Base-by-base conservation (phyloP, 495 filamentous ascomycete genomes). In the Aspergillus bertholletiae region DNA sequence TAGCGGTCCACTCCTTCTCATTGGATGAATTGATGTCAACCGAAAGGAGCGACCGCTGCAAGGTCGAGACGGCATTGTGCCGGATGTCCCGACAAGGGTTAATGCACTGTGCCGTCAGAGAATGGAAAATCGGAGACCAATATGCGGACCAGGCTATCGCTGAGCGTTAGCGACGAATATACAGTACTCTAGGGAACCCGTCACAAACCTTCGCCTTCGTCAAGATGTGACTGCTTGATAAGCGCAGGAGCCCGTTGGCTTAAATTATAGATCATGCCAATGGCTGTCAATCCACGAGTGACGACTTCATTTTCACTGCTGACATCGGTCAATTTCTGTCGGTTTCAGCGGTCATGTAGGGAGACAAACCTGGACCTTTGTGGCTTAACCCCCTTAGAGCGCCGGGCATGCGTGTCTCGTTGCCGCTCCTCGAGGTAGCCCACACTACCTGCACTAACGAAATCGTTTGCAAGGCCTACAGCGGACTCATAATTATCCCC, bases 51-150 rank as follows among this genome's bases (percentile, higher is more conserved):
- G 90, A 84, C 40, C 90, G 83, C 63, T 97, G 93, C 7, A 99
- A 78, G 3, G 83, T 90, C n/a, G 86, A 84, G 57, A 97, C 86
- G 9, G 94, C 88, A 64, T 94, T 83, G 58, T 92, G 87, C 2
- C 94, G 84, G 46, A 99, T 90, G 67, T 96, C 92, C 40, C 94
- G 89, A 66, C 92, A 97, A 7, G 95, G 92, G 63, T 97, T 99
- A 56, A 88, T 87, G 72, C 90, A 96, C 72, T 98, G 94, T 8
- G 82, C 82, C 8, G 89, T 94, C 26, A 97, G 74, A 12, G 89
- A 86, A 55, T 88, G 83, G 74, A 98, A 93, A 28, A 97, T 93
- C 21, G 92, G 95, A 15, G 92, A 86, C 94, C 94, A 99, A 68
- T 99, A 99, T 13, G 95, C 90, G 27, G 89, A 89, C 94, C 94